Evolutionary conservation across 805 yeast species (phyloP).

Genomic region (Kodamaea fukazawae): DNA sequence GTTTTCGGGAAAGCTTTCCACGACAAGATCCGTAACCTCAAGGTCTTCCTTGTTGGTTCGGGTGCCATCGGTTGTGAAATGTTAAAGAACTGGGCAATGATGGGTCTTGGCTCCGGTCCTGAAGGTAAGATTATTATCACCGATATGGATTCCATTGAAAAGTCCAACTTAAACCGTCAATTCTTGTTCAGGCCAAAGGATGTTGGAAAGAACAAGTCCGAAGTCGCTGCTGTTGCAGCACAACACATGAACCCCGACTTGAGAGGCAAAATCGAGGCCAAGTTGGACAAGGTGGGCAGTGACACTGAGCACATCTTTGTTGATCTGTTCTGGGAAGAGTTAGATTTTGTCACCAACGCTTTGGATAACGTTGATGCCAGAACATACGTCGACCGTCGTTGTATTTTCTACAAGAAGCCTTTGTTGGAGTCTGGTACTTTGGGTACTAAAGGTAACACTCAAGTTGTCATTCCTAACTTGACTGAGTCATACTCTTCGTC

Average conservation of each 20-base stretch:
- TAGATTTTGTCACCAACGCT: constrained; percentile 94
- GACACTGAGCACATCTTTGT: constrained; percentile 88
- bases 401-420: constrained; percentile 89
- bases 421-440: constrained; percentile 94
- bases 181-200: constrained; percentile 92
- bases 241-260: constrained; percentile 82
- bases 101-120: constrained; percentile 93
- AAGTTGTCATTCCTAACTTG: constrained; percentile 87
- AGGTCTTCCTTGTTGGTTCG: constrained; percentile 89
- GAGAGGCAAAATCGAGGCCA: constrained; percentile 69
- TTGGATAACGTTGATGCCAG: constrained; percentile 97
- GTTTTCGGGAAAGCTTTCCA: constrained; percentile 84
- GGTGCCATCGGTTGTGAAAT: constrained; percentile 99
- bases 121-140: constrained; percentile 82
- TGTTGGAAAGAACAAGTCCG: constrained; percentile 89
- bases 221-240: constrained; percentile 85
- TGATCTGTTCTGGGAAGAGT: constrained; percentile 77
- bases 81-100: constrained; percentile 96
- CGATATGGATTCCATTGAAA: constrained; percentile 93
- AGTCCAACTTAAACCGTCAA: constrained; percentile 94
- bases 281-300: constrained; percentile 84
- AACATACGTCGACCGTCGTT: constrained; percentile 94
- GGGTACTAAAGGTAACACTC: constrained; percentile 98
- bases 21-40: constrained; percentile 67
- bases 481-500: constrained; percentile 96